These are phyloP conservation scores for Saccharomycopsis sp. DNA, from an alignment of 805 yeast genomes.

Conservation along the genomic window DNA sequence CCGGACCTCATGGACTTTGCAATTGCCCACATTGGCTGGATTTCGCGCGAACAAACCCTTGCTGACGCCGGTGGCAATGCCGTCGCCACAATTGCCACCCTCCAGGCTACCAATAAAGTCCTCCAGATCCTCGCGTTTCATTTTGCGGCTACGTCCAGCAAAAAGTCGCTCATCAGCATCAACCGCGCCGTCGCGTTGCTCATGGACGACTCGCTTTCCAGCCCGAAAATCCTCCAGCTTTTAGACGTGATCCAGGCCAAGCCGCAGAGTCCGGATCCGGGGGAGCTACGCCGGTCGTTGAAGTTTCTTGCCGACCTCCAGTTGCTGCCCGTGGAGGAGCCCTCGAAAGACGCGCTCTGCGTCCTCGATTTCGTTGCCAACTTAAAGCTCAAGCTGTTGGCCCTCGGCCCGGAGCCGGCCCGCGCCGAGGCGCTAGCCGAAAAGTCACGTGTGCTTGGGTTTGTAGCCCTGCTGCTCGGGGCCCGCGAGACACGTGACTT, in stretches of 20 bases:
- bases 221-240: slow-evolving; percentile 62
- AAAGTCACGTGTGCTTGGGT: slow-evolving; percentile 26
- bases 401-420: no score
- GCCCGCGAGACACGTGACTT: slow-evolving; percentile 41
- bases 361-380: slow-evolving; percentile 9
- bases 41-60: no score
- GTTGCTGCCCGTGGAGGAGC: slow-evolving; percentile 34
- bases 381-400: slow-evolving; percentile 5
- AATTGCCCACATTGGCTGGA: no score
- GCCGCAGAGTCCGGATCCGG: slow-evolving; percentile 35
- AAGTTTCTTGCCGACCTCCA: slow-evolving; percentile 34
- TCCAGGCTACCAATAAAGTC: slow-evolving; percentile 51
- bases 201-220: slow-evolving; percentile 47
- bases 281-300: slow-evolving; percentile 21
- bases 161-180: slow-evolving; percentile 41
- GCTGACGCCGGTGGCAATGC: background rate
- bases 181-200: slow-evolving; percentile 46
- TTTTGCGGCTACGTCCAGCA: slow-evolving; percentile 47
- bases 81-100: slow-evolving; percentile 39
- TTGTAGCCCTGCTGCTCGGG: slow-evolving; percentile 42
- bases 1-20: no score
- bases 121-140: slow-evolving; percentile 66
- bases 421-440: slow-evolving; percentile 22
- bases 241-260: slow-evolving; percentile 64
- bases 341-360: no score